These are phyloP conservation scores for Skeletonema potamos DNA, from an alignment of 108 stramenopile species.

Conservation along the genomic window DNA sequence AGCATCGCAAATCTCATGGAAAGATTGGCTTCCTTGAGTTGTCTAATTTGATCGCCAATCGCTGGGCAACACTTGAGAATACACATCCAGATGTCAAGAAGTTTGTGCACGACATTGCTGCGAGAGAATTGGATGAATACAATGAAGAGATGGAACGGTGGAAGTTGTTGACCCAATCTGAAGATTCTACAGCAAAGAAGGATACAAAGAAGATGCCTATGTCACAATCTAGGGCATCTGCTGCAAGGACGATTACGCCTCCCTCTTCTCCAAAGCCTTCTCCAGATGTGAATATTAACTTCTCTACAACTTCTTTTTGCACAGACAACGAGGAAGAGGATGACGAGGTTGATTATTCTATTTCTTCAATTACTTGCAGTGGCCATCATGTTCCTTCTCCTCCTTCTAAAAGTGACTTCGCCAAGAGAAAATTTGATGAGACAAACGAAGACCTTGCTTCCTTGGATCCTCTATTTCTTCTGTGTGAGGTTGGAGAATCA, in stretches of 20 bases:
- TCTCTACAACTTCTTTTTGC: conserved; percentile 8
- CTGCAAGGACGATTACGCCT: not conserved
- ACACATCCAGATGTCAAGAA: conserved; percentile 35
- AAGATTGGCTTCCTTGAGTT: conserved; percentile 82
- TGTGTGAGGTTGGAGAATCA: not conserved
- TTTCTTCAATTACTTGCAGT: conserved; percentile 13
- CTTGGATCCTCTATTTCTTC: conserved; percentile 34
- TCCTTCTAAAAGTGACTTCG: not conserved
- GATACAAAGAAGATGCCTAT: not conserved
- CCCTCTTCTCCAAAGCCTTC: not conserved
- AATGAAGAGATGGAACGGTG: conserved; percentile 37
- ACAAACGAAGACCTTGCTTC: conserved; percentile 1
- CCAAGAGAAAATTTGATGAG: not conserved
- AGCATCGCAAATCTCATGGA: conserved; percentile 77
- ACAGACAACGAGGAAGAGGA: conserved; percentile 6
- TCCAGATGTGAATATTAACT: not conserved
- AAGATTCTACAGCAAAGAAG: not conserved
- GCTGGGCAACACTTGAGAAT: conserved; percentile 49
- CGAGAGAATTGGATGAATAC: conserved; percentile 31
- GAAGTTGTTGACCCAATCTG: conserved; percentile 7
- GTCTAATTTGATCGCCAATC: conserved; percentile 56
- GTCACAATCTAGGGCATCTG: not conserved
- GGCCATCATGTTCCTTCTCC: conserved; percentile 26
- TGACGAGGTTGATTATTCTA: conserved; percentile 23
- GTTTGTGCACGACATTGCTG: conserved; percentile 27